Evolutionary conservation across 495 filamentous ascomycete species (phyloP), one percentile per base, ranked within the genome.

Genomic region (Neurospora pannonica): DNA sequence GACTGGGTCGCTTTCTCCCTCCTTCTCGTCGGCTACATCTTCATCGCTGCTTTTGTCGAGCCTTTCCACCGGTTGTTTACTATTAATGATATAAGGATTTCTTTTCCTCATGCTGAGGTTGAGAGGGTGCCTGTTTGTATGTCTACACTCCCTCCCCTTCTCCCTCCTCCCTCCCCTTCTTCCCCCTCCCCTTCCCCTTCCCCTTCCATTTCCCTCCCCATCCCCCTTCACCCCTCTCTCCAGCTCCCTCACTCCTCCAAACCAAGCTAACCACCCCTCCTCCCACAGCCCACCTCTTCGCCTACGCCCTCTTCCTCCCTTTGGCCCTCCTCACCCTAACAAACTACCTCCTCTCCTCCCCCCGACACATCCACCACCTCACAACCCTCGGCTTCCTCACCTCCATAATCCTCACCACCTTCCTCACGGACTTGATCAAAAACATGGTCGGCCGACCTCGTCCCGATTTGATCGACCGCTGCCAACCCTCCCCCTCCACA

Each of bases 361-460:
- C 87, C 24, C 78, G 87, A 21, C 94, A 98, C 83, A 96, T 97
- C 79, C 86, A 91, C 39, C 97, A 98, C 79, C 94, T 95, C 75
- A 92, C 94, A 0, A 79, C 96, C 38, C 89, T 99, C 5, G 93
- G 93, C 6, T 87, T 98, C 40, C 82, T 90, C 21, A 92, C 94
- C 73, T 88, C 92, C 70, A 79, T 98, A 24, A 87, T 94, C 81
- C 86, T 98, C 24, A 91, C 93, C 3, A 87, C 88, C 3, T 91
- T 97, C 80, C 84, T 98, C 11, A 98, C 97, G 71, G 97, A 98
- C 77, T 83, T 95, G 0, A 86, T 98, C 74, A 99, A 99, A 79
- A 98, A 98, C 80, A 88, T 90, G 0, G 93, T 97, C 48, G 96
- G 96, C 21, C 87, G 97, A 21, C 95, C 97, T 24, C 89, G 96